Percentiles rank a stretch among this genome's conserved stretches.
These are phyloP conservation scores for Trichoderma sp. DNA, from an alignment of 2,329 filamentous ascomycete species.

Conservation along the genomic window DNA sequence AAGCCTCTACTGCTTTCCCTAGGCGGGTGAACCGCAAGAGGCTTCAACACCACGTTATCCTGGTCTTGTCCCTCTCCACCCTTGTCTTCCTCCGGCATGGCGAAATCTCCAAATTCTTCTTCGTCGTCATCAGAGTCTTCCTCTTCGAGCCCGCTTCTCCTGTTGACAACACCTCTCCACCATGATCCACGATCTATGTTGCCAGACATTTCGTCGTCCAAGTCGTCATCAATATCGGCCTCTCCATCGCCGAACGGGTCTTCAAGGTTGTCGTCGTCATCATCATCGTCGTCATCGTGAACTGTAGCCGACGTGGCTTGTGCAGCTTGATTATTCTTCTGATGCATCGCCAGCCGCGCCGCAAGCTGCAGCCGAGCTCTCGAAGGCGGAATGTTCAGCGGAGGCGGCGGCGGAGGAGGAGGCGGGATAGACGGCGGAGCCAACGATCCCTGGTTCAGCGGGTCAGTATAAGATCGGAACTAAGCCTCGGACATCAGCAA, in stretches of 20 bases:
- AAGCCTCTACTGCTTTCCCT: constrained; percentile 45
- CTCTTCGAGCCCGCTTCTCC: constrained; percentile 44
- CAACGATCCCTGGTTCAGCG: constrained; percentile 52
- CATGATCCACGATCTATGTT: constrained; percentile 44
- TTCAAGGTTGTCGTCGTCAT: constrained; percentile 43
- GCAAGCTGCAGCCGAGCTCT: constrained; percentile 87
- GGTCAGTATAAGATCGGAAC: constrained; percentile 62
- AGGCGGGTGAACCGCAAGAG: constrained; percentile 55
- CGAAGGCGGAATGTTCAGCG: constrained; percentile 82
- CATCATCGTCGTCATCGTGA: constrained; percentile 43
- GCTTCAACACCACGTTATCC: constrained; percentile 53
- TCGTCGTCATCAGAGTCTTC: constrained; percentile 44
- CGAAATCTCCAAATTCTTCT: constrained; percentile 69
- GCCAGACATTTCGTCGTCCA: constrained; percentile 48
- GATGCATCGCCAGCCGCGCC: constrained; percentile 76
- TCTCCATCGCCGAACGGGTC: constrained; percentile 57
- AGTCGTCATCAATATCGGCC: constrained; percentile 54
- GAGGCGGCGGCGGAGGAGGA: constrained; percentile 69
- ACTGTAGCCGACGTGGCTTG: constrained; percentile 47
- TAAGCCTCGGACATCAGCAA: constrained; percentile 33
- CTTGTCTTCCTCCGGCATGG: constrained; percentile 58
- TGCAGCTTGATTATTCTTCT: constrained; percentile 59
- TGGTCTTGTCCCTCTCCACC: constrained; percentile 34
- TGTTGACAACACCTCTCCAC: constrained; percentile 48
- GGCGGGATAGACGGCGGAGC: constrained; percentile 60